These are phyloP conservation scores for Xanthoconium purpureum DNA, from an alignment of 768 basidiomycete genomes.

Conservation along the genomic window DNA sequence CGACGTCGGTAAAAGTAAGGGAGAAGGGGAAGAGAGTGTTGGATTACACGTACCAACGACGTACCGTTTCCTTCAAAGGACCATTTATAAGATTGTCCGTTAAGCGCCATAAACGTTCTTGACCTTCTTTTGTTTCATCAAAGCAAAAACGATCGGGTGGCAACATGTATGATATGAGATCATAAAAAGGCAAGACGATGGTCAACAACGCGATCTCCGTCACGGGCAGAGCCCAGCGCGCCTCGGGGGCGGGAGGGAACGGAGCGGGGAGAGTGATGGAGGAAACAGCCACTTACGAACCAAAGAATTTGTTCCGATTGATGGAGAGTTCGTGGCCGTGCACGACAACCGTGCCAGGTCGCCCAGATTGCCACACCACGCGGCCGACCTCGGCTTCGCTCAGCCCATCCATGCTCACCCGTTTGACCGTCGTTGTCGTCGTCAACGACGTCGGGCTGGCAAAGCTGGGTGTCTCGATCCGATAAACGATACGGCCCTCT, in stretches of 20 bases:
- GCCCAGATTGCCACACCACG: slow-evolving; percentile 31
- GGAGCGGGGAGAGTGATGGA: background rate
- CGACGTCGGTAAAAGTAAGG: background rate
- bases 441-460: slow-evolving; percentile 6
- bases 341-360: slow-evolving; percentile 25
- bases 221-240: background rate
- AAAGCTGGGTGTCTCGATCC: slow-evolving; percentile 28
- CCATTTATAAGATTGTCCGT: slow-evolving; percentile 35
- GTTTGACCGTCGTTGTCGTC: slow-evolving; percentile 24
- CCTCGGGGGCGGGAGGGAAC: background rate
- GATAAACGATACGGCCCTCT: slow-evolving; percentile 29
- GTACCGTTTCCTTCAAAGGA: slow-evolving; percentile 32
- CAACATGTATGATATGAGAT: background rate
- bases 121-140: slow-evolving; percentile 18
- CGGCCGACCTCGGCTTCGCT: slow-evolving; percentile 28
- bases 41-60: slow-evolving; percentile 23
- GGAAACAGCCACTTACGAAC: slow-evolving; percentile 26
- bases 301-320: slow-evolving; percentile 25
- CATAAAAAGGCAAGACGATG: background rate
- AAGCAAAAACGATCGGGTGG: background rate
- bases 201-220: slow-evolving; percentile 3
- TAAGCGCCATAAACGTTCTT: slow-evolving; percentile 33
- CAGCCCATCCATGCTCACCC: slow-evolving; percentile 23
- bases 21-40: background rate
- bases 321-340: slow-evolving; percentile 29